Percentiles rank a stretch among this genome's conserved stretches.
Conservation (phyloP, 768 basidiomycete genomes). For the Lentinula lateritia region DNA sequence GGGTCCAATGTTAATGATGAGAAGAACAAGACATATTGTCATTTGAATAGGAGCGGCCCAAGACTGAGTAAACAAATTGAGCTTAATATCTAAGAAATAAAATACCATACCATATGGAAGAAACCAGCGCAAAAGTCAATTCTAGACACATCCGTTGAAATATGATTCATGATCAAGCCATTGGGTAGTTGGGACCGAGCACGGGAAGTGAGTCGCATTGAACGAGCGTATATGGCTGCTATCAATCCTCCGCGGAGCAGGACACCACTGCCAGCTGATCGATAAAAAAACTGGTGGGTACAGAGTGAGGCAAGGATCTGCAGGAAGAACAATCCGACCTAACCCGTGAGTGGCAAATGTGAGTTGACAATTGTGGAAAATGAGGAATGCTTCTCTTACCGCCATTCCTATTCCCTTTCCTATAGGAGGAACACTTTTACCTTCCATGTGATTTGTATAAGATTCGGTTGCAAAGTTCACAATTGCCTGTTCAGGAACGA, state of each 20-base stretch:
- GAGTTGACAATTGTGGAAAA: not conserved
- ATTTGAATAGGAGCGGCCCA: constrained; percentile 79
- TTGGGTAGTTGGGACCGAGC: constrained; percentile 78
- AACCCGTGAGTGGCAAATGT: constrained; percentile 14
- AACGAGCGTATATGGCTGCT: constrained; percentile 77
- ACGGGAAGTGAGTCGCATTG: constrained; percentile 70
- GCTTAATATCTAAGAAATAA: not conserved
- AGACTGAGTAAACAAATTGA: constrained; percentile 23
- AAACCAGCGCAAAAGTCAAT: constrained; percentile 84
- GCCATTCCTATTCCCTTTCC: constrained; percentile 64
- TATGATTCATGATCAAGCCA: constrained; percentile 89
- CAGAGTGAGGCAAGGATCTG: constrained; percentile 64
- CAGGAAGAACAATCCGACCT: constrained; percentile 46
- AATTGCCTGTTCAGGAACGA: constrained; percentile 44
- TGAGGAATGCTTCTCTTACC: constrained; percentile 31
- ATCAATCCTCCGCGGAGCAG: constrained; percentile 82
- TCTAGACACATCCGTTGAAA: constrained; percentile 86
- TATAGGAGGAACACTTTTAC: constrained; percentile 31
- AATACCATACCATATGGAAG: constrained; percentile 57
- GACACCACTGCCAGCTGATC: constrained; percentile 68
- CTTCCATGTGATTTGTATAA: constrained; percentile 40
- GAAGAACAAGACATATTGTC: constrained; percentile 66
- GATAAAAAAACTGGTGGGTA: constrained; percentile 82
- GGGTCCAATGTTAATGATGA: constrained; percentile 69
- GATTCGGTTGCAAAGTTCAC: constrained; percentile 66